Base-by-base conservation (phyloP, 257 asterid genomes). In the Ocimum tenuiflorum region DNA sequence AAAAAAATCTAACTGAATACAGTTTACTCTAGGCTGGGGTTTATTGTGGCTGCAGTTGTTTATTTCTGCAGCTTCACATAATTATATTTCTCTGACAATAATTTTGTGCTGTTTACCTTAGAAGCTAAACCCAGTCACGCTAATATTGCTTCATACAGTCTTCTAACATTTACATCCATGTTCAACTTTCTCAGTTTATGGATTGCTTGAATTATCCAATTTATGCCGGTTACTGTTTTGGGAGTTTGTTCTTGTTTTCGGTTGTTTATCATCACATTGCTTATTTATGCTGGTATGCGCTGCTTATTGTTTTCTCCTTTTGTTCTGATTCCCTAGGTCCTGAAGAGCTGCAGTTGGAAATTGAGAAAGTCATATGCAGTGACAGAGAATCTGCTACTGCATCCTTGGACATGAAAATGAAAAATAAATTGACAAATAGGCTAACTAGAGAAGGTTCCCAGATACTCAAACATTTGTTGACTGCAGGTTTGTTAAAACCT, bases 391-490 rank as follows among this genome's bases (percentile, higher is more conserved):
- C 90, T 73, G 87, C 94, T 58, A 80, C 94, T 33, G 95, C 96
- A 68, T 62, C 77, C 49, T 80, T 94, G 84, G 99, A 94, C 78
- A 85, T 89, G 94, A 86, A 83, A 77, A 94, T 94, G 99, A 94
- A 91, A 85, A 94, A 88, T 79, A 86, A 83, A 68, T 74, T 94
- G 78, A 91, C 84, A 18, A 80, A 79, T 65, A 88, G 72, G 67
- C 75, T 82, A 38, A 80, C 85, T 22, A 66, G 65, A 48, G 88
- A 94, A 79, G 96, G 88, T 55, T 83, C 95, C 18, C 83, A 84
- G 70, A 83, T 94, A 75, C 94, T 85, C 80, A 86, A 94, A 74
- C 87, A 86, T 70, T 76, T 94, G 56, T 86, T 94, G 73, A 89
- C 85, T 11, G 76, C 63, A 8, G 99, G 96, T 31, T 47, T 94